Evolutionary conservation across 2,329 filamentous ascomycete genomes (phyloP), one percentile per base, ranked within the genome.

Genomic region (Fusarium nelsonii): DNA sequence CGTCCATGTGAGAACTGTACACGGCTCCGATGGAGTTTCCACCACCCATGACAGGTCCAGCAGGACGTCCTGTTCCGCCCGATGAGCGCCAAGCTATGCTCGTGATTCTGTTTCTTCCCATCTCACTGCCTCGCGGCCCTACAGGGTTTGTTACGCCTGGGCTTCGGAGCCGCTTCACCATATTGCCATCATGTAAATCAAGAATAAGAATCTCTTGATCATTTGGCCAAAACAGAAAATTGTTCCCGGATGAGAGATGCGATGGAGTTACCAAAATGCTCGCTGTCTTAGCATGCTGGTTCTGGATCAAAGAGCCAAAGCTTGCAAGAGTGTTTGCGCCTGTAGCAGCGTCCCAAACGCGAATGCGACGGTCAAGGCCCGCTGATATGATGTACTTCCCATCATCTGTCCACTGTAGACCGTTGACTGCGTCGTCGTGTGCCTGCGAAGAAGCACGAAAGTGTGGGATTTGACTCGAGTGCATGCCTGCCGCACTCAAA

Each of bases 291-390:
- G 90, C 82, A 71, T 86, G 89, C 69, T 82, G 85, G 77, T 97
- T 97, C 72, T 90, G 91, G 40, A 97, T 85, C 30, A 90, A 85
- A 1, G 94, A 92, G 0, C 94, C 94, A 75, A 97, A 98, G 77
- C 91, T 94, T 0, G 92, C 92, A 8, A 97, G 87, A 1, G 92
- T 97, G 78, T 98, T 97, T 18, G 91, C 91, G 3, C 94, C 93
- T 0, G 88, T 92, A 0, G 84, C 84, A 3, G 92, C 88, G 76
- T 97, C 87, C 95, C 95, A 98, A 2, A 97, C 92, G 6, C 94
- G 88, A 66, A 98, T 90, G 10, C 91, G 88, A 49, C 92, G 86
- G 77, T 98, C 96, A 60, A 97, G 91, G 0, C 94, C 94, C 3
- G 92, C 87, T 1, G 92, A 93, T 14, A 97, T 84, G 18, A 98